Percentiles rank a stretch among this genome's conserved stretches.
Conservation (phyloP, 1,139 yeast species). For the Wickerhamomyces sp. region DNA sequence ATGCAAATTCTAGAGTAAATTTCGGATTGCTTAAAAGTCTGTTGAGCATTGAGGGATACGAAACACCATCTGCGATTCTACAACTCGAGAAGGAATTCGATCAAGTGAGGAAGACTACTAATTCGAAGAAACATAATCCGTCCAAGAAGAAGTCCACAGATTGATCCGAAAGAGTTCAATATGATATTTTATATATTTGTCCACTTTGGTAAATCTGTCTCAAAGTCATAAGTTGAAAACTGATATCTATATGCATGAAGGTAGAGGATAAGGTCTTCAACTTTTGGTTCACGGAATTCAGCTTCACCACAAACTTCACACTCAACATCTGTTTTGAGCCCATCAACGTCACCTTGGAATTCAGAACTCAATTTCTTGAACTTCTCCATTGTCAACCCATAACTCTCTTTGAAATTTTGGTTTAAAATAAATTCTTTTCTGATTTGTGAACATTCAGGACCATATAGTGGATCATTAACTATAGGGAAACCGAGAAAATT, state of each 20-base stretch:
- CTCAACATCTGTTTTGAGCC: slow-evolving; percentile 54
- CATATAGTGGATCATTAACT: slow-evolving; percentile 89
- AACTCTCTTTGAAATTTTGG: slow-evolving; percentile 36
- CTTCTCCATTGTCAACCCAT: slow-evolving; percentile 12
- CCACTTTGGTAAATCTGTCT: neutral
- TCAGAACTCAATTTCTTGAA: slow-evolving; percentile 63
- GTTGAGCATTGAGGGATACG: slow-evolving; percentile 17
- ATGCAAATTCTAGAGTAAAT: slow-evolving; percentile 25
- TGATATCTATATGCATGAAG: slow-evolving; percentile 81
- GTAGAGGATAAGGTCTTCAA: slow-evolving; percentile 82
- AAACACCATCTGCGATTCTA: no score
- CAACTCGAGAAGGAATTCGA: no score
- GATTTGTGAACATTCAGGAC: slow-evolving; percentile 24
- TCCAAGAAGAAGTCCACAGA: no score
- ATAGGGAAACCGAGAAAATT: slow-evolving; percentile 87
- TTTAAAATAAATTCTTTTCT: slow-evolving; percentile 18
- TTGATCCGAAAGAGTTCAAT: no score
- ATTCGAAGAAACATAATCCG: no score
- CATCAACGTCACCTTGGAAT: slow-evolving; percentile 5
- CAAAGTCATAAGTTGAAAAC: slow-evolving; percentile 29
- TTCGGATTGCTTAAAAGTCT: slow-evolving; percentile 18
- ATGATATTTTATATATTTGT: slow-evolving; percentile 1
- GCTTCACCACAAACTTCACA: slow-evolving; percentile 72
- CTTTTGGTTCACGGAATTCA: slow-evolving; percentile 82
- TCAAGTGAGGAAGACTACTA: no score